Conservation (phyloP, 768 basidiomycete genomes). For the Russula compacta region DNA sequence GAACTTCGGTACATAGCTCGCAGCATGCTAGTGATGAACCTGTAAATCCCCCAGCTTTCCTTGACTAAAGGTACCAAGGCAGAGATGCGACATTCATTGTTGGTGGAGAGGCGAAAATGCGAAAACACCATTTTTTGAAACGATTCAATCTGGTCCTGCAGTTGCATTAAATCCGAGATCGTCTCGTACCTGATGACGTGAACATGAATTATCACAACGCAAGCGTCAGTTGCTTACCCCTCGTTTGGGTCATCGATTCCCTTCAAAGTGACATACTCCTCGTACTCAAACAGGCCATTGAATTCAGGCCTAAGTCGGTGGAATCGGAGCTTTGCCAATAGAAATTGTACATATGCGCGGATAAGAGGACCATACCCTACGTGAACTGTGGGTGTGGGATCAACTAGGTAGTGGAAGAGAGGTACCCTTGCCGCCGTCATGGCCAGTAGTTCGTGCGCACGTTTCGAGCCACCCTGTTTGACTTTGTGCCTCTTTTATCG, state of each 20-base stretch:
- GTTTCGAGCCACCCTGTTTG: conserved; percentile 99
- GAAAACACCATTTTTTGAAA: conserved; percentile 98
- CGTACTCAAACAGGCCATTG: conserved; percentile 98
- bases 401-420: neutral
- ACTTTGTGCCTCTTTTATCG: conserved; percentile 91
- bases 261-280: conserved; percentile 95
- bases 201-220: neutral
- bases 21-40: conserved; percentile 98
- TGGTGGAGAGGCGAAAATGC: conserved; percentile 81
- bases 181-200: conserved; percentile 67
- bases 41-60: conserved; percentile 98
- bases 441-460: conserved; percentile 80
- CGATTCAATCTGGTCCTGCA: conserved; percentile 98
- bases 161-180: conserved; percentile 91
- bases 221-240: conserved; percentile 50
- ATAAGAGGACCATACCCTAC: conserved; percentile 89
- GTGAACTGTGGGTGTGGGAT: neutral
- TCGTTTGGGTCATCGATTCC: conserved; percentile 99
- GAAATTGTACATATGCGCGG: conserved; percentile 91
- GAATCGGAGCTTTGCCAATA: conserved; percentile 91
- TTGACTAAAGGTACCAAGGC: conserved; percentile 94
- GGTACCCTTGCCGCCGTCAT: conserved; percentile 68
- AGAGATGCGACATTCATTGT: conserved; percentile 97
- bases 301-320: conserved; percentile 95
- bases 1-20: conserved; percentile 91